phyloP scores from a whole-genome alignment of 2,329 filamentous ascomycete genomes.

The Canariomyces notabilis region DNA sequence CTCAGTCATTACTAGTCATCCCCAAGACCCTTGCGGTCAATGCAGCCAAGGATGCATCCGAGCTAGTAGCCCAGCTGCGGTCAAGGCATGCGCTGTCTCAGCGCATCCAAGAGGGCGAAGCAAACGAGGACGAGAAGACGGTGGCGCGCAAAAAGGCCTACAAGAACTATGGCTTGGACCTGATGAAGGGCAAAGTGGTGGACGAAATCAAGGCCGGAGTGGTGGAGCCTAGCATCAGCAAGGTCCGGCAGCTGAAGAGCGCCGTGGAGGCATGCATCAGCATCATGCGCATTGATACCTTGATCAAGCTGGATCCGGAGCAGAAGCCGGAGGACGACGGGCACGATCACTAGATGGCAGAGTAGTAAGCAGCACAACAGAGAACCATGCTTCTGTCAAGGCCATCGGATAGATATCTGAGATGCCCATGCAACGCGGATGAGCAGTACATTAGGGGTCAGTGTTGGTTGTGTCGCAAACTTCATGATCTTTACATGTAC shows the following conservation, averaged over 20 bases:
- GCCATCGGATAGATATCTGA: not conserved
- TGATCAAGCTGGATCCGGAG: constrained; percentile 97
- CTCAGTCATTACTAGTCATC: constrained; percentile 86
- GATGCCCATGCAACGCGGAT: no score
- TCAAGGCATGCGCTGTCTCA: constrained; percentile 92
- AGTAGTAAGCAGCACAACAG: not conserved
- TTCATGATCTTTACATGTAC: no score
- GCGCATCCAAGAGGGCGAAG: constrained; percentile 80
- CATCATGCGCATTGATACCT: constrained; percentile 98
- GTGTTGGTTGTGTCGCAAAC: no score
- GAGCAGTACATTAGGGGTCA: no score
- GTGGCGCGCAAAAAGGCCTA: constrained; percentile 93
- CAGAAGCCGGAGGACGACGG: constrained; percentile 72
- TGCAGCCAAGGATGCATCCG: constrained; percentile 91
- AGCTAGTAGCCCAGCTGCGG: constrained; percentile 91
- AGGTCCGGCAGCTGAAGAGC: constrained; percentile 96
- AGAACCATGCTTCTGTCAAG: not conserved
- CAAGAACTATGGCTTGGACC: constrained; percentile 95
- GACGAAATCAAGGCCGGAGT: constrained; percentile 94
- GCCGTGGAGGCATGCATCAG: constrained; percentile 97
- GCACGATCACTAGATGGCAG: constrained; percentile 69
- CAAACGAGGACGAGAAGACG: constrained; percentile 79
- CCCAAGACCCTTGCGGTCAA: constrained; percentile 97
- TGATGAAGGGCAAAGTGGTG: constrained; percentile 81
- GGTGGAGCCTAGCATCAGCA: constrained; percentile 95